These are phyloP conservation scores for Staphylotrichum tortipilum DNA, from an alignment of 495 filamentous ascomycete species.

Conservation along the genomic window DNA sequence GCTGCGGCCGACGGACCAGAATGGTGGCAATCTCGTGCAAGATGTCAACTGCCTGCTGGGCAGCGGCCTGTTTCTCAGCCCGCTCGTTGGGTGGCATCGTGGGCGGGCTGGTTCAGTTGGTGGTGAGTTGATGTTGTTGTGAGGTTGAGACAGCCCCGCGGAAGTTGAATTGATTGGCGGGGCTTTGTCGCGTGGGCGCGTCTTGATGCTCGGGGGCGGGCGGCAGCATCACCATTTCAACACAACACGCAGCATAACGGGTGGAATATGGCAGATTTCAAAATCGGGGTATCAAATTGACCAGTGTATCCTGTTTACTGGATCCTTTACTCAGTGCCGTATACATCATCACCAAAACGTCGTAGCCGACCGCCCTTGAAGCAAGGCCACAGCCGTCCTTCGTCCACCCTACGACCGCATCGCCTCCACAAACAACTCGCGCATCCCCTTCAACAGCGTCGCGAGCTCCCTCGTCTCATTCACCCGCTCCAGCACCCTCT, in stretches of 20 bases:
- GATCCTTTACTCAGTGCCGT: no score
- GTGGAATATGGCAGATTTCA: no score
- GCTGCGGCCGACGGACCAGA: conserved; percentile 45
- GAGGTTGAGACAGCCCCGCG: neutral
- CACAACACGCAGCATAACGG: no score
- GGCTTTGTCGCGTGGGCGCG: neutral
- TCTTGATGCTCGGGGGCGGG: no score
- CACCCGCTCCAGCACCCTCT: conserved; percentile 60
- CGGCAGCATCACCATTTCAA: no score
- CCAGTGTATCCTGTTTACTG: no score
- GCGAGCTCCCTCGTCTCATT: conserved; percentile 82
- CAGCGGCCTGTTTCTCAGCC: conserved; percentile 65
- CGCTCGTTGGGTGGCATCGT: conserved; percentile 10
- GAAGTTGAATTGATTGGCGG: conserved; percentile 5
- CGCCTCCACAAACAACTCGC: conserved; percentile 66
- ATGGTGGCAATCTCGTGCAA: conserved; percentile 88
- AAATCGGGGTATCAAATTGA: no score
- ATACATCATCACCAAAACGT: neutral
- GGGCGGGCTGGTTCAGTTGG: neutral
- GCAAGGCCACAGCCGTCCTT: neutral
- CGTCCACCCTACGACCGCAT: conserved; percentile 41
- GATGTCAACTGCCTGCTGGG: conserved; percentile 93
- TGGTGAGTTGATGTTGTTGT: neutral
- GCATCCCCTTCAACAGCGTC: conserved; percentile 81
- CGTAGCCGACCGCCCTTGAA: no score